These are phyloP conservation scores for Neurospora pannonica DNA, from an alignment of 495 filamentous ascomycete genomes.

Conservation along the genomic window DNA sequence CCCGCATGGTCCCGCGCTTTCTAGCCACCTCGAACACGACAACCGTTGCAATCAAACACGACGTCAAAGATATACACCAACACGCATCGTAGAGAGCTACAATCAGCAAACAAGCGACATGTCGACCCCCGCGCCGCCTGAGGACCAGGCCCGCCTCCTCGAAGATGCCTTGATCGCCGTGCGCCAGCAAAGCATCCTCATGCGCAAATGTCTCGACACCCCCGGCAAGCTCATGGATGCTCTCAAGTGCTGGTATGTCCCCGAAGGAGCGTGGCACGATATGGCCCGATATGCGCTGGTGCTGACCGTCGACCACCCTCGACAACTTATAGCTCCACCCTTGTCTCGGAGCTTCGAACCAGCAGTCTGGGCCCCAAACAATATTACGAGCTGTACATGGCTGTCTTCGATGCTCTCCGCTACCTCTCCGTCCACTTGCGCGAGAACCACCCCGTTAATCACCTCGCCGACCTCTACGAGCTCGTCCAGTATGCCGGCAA, in stretches of 20 bases:
- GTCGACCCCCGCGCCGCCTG: constrained; percentile 59
- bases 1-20: not conserved
- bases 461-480: constrained; percentile 96
- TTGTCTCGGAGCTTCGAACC: constrained; percentile 93
- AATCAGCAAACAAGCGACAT: constrained; percentile 17
- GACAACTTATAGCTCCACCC: constrained; percentile 61
- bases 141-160: constrained; percentile 89
- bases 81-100: not conserved
- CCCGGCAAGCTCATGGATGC: constrained; percentile 99
- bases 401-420: constrained; percentile 93
- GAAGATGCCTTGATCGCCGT: constrained; percentile 95
- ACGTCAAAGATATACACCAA: not conserved
- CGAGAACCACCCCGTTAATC: constrained; percentile 94
- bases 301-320: not conserved
- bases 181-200: constrained; percentile 87
- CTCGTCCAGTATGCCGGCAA: constrained; percentile 98
- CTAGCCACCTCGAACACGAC: not conserved
- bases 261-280: not conserved
- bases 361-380: constrained; percentile 94
- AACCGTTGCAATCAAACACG: not conserved
- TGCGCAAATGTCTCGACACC: constrained; percentile 95
- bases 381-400: constrained; percentile 99
- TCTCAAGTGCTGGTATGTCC: constrained; percentile 88
- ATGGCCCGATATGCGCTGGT: not conserved
- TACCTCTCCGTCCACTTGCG: constrained; percentile 94